A percentile compares a stretch with the other conserved stretches of the same genome.
phyloP scores from a whole-genome alignment of 1,139 yeast genomes.

The Yamadazyma spencermartinsiae region DNA sequence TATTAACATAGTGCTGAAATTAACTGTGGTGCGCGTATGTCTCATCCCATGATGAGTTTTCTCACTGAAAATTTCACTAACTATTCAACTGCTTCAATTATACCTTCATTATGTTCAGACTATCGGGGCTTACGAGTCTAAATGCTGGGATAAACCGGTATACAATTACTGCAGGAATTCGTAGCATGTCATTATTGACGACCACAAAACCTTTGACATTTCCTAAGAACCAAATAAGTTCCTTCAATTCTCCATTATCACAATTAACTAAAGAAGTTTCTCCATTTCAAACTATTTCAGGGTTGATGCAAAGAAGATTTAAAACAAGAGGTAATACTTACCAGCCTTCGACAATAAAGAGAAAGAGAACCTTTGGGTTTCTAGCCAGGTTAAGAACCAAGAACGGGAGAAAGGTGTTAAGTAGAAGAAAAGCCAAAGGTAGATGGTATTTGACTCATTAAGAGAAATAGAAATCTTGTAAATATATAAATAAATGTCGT shows the following conservation, averaged over 20 bases:
- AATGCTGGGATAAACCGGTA: not conserved
- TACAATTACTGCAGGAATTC: not conserved
- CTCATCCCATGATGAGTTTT: not conserved
- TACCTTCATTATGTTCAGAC: not conserved
- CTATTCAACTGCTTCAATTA: not conserved
- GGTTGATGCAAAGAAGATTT: constrained; percentile 66
- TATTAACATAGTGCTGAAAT: not conserved
- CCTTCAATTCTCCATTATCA: constrained; percentile 1
- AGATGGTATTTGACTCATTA: constrained; percentile 91
- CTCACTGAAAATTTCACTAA: not conserved
- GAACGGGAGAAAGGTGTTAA: constrained; percentile 76
- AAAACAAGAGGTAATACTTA: constrained; percentile 91
- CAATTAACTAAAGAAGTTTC: not conserved
- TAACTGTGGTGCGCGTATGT: not conserved
- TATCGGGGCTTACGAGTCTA: not conserved
- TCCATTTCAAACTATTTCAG: constrained; percentile 28
- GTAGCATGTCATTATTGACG: not conserved
- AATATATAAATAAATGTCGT: not conserved
- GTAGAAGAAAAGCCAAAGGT: constrained; percentile 82
- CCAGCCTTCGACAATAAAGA: constrained; percentile 87
- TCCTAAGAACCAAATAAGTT: not conserved
- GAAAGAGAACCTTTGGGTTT: constrained; percentile 90
- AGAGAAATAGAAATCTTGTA: too few relatives aligned
- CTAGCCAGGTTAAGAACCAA: constrained; percentile 81
- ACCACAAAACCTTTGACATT: not conserved